Base-by-base conservation (phyloP, 768 basidiomycete genomes). In the Dacryopinax primogenitus region DNA sequence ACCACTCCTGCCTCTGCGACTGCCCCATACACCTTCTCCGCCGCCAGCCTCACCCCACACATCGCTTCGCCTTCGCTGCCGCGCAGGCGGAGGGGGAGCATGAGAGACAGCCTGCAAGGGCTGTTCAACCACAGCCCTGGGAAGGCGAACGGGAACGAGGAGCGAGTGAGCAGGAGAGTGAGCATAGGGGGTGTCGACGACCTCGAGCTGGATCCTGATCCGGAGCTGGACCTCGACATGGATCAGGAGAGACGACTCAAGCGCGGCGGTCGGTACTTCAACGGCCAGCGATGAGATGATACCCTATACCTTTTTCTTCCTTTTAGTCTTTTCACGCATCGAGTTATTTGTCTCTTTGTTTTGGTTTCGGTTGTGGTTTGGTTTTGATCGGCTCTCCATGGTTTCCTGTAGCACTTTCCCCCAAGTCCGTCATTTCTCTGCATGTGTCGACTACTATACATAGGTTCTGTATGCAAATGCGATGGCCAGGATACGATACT, bases 361-460 rank as follows among this genome's bases (percentile, higher is more conserved):
- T 58, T 58, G 26, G 15, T 23, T 58, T 58, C 18, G 23, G 26
- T 58, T 30, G 26, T 30, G 15, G 11, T 28, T 58, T 58, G 51
- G n/a, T n/a, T 58, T 18, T 58, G 11, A 58, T 23, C 51, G 32
- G 51, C 18, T 4, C 11, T 39, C n/a, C n/a, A 11, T n/a, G 37
- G n/a, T 11, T 58, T 4, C 7, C 21, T 58, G 51, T 28, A 26
- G 23, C 51, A 39, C 51, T 58, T 26, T 58, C 23, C 15, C 13
- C 26, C 37, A 39, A 15, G 51, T 58, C 51, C 30, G 51, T 58
- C 13, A 39, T 58, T 23, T 47, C 23, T 23, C 51, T 58, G 51
- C 51, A 58, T 58, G 51, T 58, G 51, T 58, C 51, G 26, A 58
- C 30, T 58, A 58, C 26, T 58, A 58, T 58, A 58, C 51, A 58